Percentiles rank a stretch among this genome's conserved stretches.
Evolutionary conservation across 352 stramenopile genomes (phyloP).

Genomic region (Pythium sp.): DNA sequence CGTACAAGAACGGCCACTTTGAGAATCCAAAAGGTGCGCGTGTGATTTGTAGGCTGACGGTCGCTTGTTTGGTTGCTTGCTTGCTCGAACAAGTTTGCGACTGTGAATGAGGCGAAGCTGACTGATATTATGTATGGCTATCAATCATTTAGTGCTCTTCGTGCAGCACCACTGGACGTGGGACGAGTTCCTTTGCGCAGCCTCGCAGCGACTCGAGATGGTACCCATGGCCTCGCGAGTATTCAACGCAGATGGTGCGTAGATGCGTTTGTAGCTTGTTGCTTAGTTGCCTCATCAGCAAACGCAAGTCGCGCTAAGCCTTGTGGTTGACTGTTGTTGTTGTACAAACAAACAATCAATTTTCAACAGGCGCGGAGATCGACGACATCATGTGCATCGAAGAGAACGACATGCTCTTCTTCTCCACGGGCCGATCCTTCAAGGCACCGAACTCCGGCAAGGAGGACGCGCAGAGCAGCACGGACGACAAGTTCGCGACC

Average conservation of each 20-base stretch:
- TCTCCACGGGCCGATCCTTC: conserved; percentile 78
- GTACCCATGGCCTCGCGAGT: conserved; percentile 76
- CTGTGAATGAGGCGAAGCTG: not conserved
- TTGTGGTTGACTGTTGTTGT: not conserved
- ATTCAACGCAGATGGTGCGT: conserved; percentile 79
- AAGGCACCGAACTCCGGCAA: conserved; percentile 56
- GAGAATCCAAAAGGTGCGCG: conserved; percentile 62
- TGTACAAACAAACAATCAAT: not conserved
- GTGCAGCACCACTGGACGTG: conserved; percentile 85
- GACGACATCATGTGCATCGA: conserved; percentile 91
- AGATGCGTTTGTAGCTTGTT: not conserved
- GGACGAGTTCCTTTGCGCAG: conserved; percentile 83
- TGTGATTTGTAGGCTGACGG: too few relatives aligned
- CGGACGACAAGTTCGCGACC: conserved; percentile 58
- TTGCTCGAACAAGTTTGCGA: not conserved
- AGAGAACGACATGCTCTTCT: conserved; percentile 89
- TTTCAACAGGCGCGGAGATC: conserved; percentile 75
- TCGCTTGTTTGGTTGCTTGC: not conserved
- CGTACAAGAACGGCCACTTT: conserved; percentile 79
- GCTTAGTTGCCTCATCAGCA: too few relatives aligned
- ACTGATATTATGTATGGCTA: not conserved
- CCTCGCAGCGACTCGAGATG: conserved; percentile 80
- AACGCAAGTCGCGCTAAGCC: not conserved
- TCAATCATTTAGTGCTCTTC: conserved; percentile 43
- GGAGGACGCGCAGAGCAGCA: conserved; percentile 37